These are phyloP conservation scores for Holtermanniella nyarrowii DNA, from an alignment of 768 basidiomycete genomes.

Conservation along the genomic window DNA sequence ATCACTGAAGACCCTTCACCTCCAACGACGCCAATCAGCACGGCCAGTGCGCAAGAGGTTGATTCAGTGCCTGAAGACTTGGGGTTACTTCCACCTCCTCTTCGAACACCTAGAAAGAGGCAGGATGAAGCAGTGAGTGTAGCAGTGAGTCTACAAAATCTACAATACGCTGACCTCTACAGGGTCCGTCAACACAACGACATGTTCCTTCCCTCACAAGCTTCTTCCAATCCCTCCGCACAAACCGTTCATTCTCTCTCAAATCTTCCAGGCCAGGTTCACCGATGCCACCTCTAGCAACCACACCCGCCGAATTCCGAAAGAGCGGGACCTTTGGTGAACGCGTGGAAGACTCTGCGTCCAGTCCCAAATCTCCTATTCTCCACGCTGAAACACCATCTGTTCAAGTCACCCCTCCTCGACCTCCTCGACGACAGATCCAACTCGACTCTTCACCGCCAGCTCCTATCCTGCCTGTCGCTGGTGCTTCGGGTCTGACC, in stretches of 20 bases:
- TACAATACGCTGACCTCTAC: too few relatives aligned
- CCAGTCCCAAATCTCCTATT: not conserved
- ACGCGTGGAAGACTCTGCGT: not conserved
- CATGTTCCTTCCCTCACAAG: not conserved
- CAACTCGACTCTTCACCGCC: not conserved
- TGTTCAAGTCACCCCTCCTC: not conserved
- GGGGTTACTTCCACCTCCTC: too few relatives aligned
- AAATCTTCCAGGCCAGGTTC: not conserved
- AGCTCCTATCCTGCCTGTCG: not conserved
- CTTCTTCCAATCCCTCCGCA: not conserved
- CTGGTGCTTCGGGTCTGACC: not conserved
- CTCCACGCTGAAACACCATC: not conserved
- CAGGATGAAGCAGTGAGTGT: too few relatives aligned
- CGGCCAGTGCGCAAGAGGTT: too few relatives aligned
- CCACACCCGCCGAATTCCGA: not conserved
- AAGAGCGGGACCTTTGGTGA: not conserved
- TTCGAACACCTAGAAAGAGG: too few relatives aligned
- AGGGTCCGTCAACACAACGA: not conserved
- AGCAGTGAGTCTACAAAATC: too few relatives aligned
- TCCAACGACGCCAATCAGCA: too few relatives aligned
- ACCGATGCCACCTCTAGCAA: not conserved
- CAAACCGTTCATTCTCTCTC: not conserved
- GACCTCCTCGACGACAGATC: not conserved
- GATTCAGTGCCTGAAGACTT: too few relatives aligned
- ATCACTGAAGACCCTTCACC: too few relatives aligned